phyloP scores from a whole-genome alignment of 139 green algal species.

The Tetraselmis chui region DNA sequence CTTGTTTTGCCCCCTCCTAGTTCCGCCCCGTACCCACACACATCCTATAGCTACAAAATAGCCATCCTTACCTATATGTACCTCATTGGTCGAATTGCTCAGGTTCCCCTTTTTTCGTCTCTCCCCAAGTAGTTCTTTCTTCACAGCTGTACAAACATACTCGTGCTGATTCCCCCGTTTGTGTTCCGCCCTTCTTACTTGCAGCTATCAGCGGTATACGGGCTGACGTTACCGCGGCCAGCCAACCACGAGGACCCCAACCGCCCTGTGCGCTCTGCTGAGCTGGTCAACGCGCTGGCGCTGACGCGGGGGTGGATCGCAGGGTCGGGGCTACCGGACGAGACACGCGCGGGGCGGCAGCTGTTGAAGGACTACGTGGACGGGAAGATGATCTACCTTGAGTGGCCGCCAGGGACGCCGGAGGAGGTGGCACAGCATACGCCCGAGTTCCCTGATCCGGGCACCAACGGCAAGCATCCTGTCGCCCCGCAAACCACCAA shows the following conservation, averaged over 20 bases:
- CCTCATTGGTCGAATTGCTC: no score
- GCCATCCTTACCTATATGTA: neutral
- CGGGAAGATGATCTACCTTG: constrained; percentile 82
- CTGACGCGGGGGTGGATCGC: constrained; percentile 58
- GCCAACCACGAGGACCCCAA: constrained; percentile 33
- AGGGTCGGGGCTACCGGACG: constrained; percentile 77
- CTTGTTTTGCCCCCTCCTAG: no score
- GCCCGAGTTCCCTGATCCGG: neutral
- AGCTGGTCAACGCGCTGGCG: constrained; percentile 57
- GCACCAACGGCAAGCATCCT: neutral
- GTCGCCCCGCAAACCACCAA: neutral
- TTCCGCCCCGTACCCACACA: neutral
- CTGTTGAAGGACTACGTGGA: constrained; percentile 86
- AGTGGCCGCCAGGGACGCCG: constrained; percentile 53
- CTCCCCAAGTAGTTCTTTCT: no score
- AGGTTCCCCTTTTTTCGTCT: neutral
- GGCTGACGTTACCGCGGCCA: constrained; percentile 1
- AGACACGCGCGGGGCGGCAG: constrained; percentile 62
- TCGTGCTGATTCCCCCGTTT: no score
- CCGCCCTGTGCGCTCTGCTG: constrained; percentile 34
- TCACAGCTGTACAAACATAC: no score
- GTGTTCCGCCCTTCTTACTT: neutral
- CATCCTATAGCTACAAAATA: neutral
- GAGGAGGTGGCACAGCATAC: neutral
- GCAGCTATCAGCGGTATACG: neutral